phyloP scores from a whole-genome alignment of 176 grass and related monocot species.

The Chrysopogon serrulatus region DNA sequence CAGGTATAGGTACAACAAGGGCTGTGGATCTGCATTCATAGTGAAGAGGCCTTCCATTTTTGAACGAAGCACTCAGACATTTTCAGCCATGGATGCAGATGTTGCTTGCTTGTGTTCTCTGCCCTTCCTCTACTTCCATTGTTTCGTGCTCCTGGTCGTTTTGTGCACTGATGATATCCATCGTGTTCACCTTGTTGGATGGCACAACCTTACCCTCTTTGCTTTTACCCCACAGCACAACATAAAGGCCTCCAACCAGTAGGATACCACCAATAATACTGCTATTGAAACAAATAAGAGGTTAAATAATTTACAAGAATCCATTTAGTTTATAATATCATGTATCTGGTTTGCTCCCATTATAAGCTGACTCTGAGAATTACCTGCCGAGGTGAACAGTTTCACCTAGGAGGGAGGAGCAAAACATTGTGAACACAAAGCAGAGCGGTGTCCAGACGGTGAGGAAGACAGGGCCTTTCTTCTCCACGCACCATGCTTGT shows the following conservation, averaged over 20 bases:
- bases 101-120: background rate
- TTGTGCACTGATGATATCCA: background rate
- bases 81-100: background rate
- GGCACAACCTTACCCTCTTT: background rate
- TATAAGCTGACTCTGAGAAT: background rate
- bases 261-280: background rate
- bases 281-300: background rate
- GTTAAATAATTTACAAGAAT: too few species aligned
- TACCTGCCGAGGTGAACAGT: background rate
- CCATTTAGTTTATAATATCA: too few species aligned
- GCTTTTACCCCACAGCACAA: background rate
- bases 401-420: background rate
- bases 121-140: background rate
- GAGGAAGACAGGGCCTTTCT: background rate
- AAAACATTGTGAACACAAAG: background rate
- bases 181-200: background rate
- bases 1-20: too few species aligned
- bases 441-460: background rate
- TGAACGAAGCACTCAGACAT: background rate
- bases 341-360: too few species aligned
- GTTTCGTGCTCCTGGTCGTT: background rate
- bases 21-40: too few species aligned
- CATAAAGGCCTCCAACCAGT: background rate
- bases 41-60: too few species aligned
- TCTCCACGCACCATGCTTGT: background rate